phyloP scores from a whole-genome alignment of 495 filamentous ascomycete genomes.

The Opeltia flavorubescens region DNA sequence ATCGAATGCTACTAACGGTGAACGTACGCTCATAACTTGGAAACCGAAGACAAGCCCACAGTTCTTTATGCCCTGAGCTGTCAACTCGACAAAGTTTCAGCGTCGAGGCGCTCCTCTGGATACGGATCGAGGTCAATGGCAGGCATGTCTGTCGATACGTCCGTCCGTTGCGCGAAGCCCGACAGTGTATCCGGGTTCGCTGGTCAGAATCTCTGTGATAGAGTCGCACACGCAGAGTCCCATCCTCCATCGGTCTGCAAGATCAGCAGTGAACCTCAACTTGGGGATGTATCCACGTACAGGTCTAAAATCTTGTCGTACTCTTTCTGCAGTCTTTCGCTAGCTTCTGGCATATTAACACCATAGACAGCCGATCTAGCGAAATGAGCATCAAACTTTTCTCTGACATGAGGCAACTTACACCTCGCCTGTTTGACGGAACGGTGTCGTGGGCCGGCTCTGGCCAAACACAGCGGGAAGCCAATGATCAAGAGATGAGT shows the following conservation, averaged over 20 bases:
- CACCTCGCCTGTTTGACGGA: constrained; percentile 27
- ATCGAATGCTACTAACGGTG: constrained; percentile 9
- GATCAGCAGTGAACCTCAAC: constrained; percentile 7
- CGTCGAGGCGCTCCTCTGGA: constrained; percentile 36
- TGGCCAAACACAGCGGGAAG: constrained; percentile 33
- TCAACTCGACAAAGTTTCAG: constrained; percentile 41
- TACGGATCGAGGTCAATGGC: constrained; percentile 36
- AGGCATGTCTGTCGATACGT: constrained; percentile 32
- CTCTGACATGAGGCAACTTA: constrained; percentile 11
- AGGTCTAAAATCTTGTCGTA: constrained; percentile 27
- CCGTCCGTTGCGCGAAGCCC: constrained; percentile 24
- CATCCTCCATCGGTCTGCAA: constrained; percentile 26
- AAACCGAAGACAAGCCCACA: constrained; percentile 16
- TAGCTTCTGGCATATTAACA: constrained; percentile 24
- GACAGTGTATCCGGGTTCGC: constrained; percentile 44
- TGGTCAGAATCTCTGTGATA: constrained; percentile 39
- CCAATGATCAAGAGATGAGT: constrained; percentile 34
- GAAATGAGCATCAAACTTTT: constrained; percentile 11
- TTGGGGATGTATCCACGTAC: constrained; percentile 21
- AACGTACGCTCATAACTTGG: constrained; percentile 9
- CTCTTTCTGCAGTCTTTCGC: constrained; percentile 23
- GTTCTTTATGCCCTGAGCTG: constrained; percentile 24
- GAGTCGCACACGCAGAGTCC: constrained; percentile 38
- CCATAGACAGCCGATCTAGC: constrained; percentile 36
- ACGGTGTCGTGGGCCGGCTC: constrained; percentile 23